Evolutionary conservation across 805 yeast species (phyloP), one percentile per base, ranked within the genome.

Genomic region (Barnettozyma siamensis): DNA sequence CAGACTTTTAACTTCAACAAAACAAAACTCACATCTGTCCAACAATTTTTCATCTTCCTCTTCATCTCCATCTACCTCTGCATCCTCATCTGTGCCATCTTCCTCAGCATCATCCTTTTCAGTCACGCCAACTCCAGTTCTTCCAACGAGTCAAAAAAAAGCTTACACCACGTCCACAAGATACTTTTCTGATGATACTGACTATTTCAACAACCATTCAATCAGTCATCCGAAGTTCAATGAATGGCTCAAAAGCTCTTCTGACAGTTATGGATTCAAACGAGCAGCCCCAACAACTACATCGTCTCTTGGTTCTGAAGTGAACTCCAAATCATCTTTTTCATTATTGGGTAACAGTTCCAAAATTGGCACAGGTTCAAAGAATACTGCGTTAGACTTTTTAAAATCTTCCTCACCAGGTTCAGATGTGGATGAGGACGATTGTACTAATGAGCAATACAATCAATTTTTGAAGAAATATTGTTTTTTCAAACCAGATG

Each of bases 151-250:
- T 10, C 35, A 37, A 17, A 24, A 27, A 24, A 49, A 47, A n/a
- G n/a, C n/a, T 28, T 45, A 46, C n/a, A 35, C 51, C 33, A 30
- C 49, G 24, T 31, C 40, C n/a, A 51, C 53, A 2, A 53, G 60
- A 37, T 50, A 48, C 39, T 56, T 56, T 38, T 46, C 57, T 13
- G 60, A 54, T 33, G 59, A 53, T 31, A 55, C 58, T 18, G 60
- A 53, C 34, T 51, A 51, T 39, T 55, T 55, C 45, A 52, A 54
- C 37, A 35, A 37, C 4, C 35, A 38, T 12, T 45, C 48, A 7
- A 39, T 42, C 7, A 39, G 30, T 29, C 28, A 42, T 28, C 46
- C 46, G 29, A 39, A 35, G 17, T 45, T 45, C 26, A 39, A 33
- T 24, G 35, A 37, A 12, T 43, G 43, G 40, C 13, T 43, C 33